phyloP scores from a whole-genome alignment of 2,329 filamentous ascomycete species.

The Aschersonia sp. region DNA sequence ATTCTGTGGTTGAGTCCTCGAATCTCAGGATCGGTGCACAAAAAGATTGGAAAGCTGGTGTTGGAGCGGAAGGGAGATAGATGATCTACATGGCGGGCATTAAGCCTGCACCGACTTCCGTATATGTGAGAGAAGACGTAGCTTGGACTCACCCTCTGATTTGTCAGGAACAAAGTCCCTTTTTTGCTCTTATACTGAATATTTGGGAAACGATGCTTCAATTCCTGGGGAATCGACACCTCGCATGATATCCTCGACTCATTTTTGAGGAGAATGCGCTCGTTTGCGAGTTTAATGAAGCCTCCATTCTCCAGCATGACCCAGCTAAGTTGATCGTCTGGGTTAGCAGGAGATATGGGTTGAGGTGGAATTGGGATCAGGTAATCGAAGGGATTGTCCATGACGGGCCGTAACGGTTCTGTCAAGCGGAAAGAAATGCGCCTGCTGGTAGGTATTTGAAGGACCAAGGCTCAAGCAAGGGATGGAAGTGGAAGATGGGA shows the following conservation, averaged over 20 bases:
- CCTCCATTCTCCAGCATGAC: constrained; percentile 69
- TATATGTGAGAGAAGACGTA: not conserved
- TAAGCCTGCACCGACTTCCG: not conserved
- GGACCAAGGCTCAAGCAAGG: too few species aligned
- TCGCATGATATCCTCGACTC: constrained; percentile 66
- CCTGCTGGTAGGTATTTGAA: too few species aligned
- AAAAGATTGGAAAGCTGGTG: constrained; percentile 63
- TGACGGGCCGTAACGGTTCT: constrained; percentile 9
- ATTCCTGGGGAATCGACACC: constrained; percentile 55
- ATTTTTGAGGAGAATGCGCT: constrained; percentile 69
- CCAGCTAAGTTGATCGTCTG: constrained; percentile 54
- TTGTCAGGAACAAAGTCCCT: constrained; percentile 70
- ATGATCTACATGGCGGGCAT: constrained; percentile 45
- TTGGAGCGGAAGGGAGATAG: constrained; percentile 61
- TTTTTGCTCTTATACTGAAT: constrained; percentile 60
- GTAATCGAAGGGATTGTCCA: constrained; percentile 27
- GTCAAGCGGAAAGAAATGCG: too few species aligned
- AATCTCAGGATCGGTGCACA: constrained; percentile 78
- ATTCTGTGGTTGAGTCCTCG: constrained; percentile 65
- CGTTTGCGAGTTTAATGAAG: constrained; percentile 74
- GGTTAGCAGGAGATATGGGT: constrained; percentile 22
- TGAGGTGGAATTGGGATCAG: constrained; percentile 20
- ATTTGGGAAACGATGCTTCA: constrained; percentile 42
- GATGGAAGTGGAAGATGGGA: too few species aligned
- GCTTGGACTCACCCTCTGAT: constrained; percentile 52